A percentile compares a stretch with the other conserved stretches of the same genome.
These are phyloP conservation scores for Trametes cinnabarina DNA, from an alignment of 768 basidiomycete genomes.

Conservation along the genomic window DNA sequence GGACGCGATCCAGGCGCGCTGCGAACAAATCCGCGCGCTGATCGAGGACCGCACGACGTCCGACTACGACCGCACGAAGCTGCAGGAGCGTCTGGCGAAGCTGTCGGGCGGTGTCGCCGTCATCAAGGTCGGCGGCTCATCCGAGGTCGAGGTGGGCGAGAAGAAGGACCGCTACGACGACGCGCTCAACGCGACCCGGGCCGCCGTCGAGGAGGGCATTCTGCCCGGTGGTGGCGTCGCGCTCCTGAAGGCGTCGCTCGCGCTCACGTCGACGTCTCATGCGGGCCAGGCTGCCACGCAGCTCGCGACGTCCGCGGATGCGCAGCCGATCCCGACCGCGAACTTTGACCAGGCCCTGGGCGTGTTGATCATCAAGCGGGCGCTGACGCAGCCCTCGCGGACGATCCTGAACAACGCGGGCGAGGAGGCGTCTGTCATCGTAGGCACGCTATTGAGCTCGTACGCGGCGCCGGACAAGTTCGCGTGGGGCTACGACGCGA, in stretches of 20 bases:
- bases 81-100: constrained; percentile 97
- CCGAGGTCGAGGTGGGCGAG: constrained; percentile 96
- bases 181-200: constrained; percentile 95
- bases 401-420: constrained; percentile 93
- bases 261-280: constrained; percentile 51
- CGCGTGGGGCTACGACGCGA: constrained; percentile 85
- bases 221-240: constrained; percentile 96
- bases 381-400: constrained; percentile 78
- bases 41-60: constrained; percentile 80
- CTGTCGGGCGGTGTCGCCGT: constrained; percentile 95
- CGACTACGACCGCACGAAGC: constrained; percentile 92
- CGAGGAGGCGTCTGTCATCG: constrained; percentile 90
- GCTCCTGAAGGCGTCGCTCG: constrained; percentile 78
- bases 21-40: constrained; percentile 90
- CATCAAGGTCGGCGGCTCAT: constrained; percentile 93
- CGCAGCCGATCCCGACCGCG: constrained; percentile 67
- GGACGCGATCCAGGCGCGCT: constrained; percentile 85
- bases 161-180: constrained; percentile 99
- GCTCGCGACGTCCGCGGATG: constrained; percentile 47
- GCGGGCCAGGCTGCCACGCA: constrained; percentile 15
- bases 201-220: constrained; percentile 98
- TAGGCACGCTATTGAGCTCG: constrained; percentile 74
- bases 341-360: constrained; percentile 99
- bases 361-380: constrained; percentile 87
- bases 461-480: constrained; percentile 78